phyloP scores from a whole-genome alignment of 495 filamentous ascomycete species.

The Penicillium ochrochloron region DNA sequence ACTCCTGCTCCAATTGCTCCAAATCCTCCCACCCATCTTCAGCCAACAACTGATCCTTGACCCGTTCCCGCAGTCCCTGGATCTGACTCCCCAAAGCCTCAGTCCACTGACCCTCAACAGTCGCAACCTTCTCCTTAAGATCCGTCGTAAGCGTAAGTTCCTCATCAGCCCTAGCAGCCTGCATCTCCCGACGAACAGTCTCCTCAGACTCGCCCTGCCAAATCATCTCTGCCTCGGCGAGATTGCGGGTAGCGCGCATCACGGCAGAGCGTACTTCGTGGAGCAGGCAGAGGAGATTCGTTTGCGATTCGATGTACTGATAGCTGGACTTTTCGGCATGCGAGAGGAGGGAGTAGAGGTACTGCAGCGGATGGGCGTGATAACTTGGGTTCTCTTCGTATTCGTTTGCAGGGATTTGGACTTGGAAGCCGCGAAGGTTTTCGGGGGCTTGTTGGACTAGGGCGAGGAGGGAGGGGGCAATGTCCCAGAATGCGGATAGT shows the following conservation, averaged over 20 bases:
- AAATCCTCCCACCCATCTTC: conserved; percentile 77
- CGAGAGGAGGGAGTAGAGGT: conserved; percentile 78
- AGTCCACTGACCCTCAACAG: conserved; percentile 87
- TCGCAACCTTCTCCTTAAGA: conserved; percentile 85
- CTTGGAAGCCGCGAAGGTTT: conserved; percentile 59
- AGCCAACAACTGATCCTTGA: conserved; percentile 66
- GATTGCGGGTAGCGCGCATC: conserved; percentile 59
- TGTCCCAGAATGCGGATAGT: conserved; percentile 95
- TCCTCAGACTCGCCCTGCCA: conserved; percentile 59
- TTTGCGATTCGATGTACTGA: conserved; percentile 95
- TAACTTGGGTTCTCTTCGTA: conserved; percentile 86
- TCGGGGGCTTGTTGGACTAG: conserved; percentile 78
- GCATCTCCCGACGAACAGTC: conserved; percentile 57
- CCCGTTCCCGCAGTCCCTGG: conserved; percentile 57
- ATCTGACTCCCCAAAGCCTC: conserved; percentile 68
- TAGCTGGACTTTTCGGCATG: conserved; percentile 91
- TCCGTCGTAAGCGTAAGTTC: conserved; percentile 77
- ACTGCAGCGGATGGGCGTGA: conserved; percentile 78
- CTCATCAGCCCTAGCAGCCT: conserved; percentile 65
- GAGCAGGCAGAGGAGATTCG: conserved; percentile 86
- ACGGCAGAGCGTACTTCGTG: conserved; percentile 90
- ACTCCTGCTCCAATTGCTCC: conserved; percentile 50
- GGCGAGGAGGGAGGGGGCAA: conserved; percentile 78
- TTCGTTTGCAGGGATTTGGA: conserved; percentile 74
- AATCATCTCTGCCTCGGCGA: conserved; percentile 61